These are phyloP conservation scores for Fusarium poae DNA, from an alignment of 2,329 filamentous ascomycete species.

Conservation along the genomic window DNA sequence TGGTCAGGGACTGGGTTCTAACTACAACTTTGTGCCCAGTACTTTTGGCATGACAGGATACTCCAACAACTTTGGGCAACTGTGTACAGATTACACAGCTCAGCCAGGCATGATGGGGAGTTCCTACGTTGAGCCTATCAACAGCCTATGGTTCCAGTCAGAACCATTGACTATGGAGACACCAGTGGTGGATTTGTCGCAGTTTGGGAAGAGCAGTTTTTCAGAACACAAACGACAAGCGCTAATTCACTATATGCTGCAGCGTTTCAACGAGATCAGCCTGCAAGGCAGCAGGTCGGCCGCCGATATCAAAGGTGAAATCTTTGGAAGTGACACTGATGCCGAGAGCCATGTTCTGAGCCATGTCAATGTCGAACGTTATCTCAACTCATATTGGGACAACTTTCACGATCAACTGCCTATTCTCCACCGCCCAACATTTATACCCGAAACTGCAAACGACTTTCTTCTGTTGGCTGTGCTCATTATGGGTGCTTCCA, in stretches of 20 bases:
- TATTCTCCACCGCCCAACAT: constrained; percentile 47
- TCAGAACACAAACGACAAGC: constrained; percentile 49
- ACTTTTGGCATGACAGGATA: constrained; percentile 45
- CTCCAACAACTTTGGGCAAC: constrained; percentile 49
- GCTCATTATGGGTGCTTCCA: constrained; percentile 49
- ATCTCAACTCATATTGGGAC: constrained; percentile 49
- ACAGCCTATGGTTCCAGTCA: constrained; percentile 49
- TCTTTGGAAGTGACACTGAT: constrained; percentile 48
- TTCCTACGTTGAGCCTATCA: constrained; percentile 48
- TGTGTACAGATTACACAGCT: constrained; percentile 46
- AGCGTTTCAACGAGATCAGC: constrained; percentile 49
- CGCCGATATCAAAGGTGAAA: constrained; percentile 49
- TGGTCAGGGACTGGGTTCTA: constrained; percentile 43
- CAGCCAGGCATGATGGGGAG: constrained; percentile 44
- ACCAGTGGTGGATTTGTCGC: constrained; percentile 42
- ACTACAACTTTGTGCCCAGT: constrained; percentile 44
- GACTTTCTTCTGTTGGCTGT: constrained; percentile 48
- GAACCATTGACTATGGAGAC: constrained; percentile 45
- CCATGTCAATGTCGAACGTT: constrained; percentile 45
- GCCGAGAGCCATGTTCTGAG: constrained; percentile 47
- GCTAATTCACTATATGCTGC: constrained; percentile 48
- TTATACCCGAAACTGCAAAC: constrained; percentile 48
- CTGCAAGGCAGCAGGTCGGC: constrained; percentile 47
- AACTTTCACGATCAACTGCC: constrained; percentile 49
- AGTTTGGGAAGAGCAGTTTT: constrained; percentile 45